phyloP scores from a whole-genome alignment of 768 basidiomycete species.

The Pisolithus sp. region DNA sequence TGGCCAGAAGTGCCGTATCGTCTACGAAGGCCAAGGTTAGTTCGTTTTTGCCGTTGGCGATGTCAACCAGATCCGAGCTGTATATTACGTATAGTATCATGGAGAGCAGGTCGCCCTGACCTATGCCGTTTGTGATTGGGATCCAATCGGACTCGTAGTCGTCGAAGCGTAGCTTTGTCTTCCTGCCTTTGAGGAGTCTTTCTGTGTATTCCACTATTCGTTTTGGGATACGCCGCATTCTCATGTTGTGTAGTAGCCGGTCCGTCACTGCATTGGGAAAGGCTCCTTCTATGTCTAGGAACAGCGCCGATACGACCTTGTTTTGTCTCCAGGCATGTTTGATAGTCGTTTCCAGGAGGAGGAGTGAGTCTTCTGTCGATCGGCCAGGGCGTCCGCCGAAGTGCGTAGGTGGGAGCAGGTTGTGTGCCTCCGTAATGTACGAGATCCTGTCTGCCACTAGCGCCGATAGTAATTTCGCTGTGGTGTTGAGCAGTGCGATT shows the following conservation, averaged over 20 bases:
- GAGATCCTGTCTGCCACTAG: no score
- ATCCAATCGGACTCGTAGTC: not conserved
- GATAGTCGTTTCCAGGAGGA: conserved; percentile 27
- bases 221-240: not conserved
- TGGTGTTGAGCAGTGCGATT: conserved; percentile 30
- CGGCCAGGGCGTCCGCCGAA: conserved; percentile 36
- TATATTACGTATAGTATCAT: not conserved
- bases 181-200: not conserved
- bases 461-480: no score
- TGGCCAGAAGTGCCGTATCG: not conserved
- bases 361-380: conserved; percentile 31
- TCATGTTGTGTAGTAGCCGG: conserved; percentile 28
- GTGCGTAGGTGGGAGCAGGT: conserved; percentile 29
- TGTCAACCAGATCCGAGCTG: not conserved
- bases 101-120: not conserved
- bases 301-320: conserved; percentile 32
- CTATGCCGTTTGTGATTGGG: not conserved
- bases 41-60: not conserved
- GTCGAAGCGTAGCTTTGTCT: not conserved
- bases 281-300: conserved; percentile 39
- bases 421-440: no score
- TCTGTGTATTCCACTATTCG: not conserved
- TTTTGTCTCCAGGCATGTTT: conserved; percentile 32
- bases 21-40: not conserved
- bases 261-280: conserved; percentile 34